Evolutionary conservation across 148 eudicot genomes (phyloP).

Genomic region (Chenopodium berlandieri): DNA sequence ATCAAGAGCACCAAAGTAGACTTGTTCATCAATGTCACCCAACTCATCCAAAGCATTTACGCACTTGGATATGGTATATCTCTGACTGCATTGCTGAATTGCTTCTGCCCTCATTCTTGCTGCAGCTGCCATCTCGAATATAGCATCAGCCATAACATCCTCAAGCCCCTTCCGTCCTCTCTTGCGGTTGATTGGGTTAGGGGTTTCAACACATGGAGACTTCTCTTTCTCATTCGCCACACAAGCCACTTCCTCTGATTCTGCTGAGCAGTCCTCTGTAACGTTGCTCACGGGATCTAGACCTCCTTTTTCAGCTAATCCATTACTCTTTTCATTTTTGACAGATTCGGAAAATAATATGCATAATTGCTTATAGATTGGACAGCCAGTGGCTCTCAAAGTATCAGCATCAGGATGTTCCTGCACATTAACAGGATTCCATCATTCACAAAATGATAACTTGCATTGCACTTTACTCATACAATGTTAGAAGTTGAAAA

Average conservation of each 20-base stretch:
- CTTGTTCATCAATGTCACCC: slow-evolving; percentile 41
- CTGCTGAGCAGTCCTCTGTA: slow-evolving; percentile 46
- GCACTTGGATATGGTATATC: slow-evolving; percentile 50
- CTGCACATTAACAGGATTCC: slow-evolving; percentile 29
- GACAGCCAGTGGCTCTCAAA: slow-evolving; percentile 56
- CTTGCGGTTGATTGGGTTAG: slow-evolving; percentile 32
- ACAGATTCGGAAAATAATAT: slow-evolving; percentile 48
- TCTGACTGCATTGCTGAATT: slow-evolving; percentile 39
- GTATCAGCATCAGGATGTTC: slow-evolving; percentile 78
- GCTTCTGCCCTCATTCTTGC: slow-evolving; percentile 66
- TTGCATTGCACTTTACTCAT: neutral
- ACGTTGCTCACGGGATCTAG: slow-evolving; percentile 29
- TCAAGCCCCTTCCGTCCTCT: slow-evolving; percentile 66
- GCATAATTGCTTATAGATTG: slow-evolving; percentile 62
- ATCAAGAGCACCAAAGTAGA: slow-evolving; percentile 63
- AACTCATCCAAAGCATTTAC: slow-evolving; percentile 55
- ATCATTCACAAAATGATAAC: neutral
- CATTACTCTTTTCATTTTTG: slow-evolving; percentile 25
- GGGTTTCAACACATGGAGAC: slow-evolving; percentile 13
- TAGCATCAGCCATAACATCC: slow-evolving; percentile 51
- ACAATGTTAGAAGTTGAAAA: too few species aligned
- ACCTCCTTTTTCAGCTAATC: slow-evolving; percentile 33
- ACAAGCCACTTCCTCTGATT: slow-evolving; percentile 46
- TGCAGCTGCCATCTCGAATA: slow-evolving; percentile 69
- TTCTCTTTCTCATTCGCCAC: slow-evolving; percentile 30